Evolutionary conservation across 192 early-diverging fungal species (phyloP).

Genomic region (Coemansia sp.): DNA sequence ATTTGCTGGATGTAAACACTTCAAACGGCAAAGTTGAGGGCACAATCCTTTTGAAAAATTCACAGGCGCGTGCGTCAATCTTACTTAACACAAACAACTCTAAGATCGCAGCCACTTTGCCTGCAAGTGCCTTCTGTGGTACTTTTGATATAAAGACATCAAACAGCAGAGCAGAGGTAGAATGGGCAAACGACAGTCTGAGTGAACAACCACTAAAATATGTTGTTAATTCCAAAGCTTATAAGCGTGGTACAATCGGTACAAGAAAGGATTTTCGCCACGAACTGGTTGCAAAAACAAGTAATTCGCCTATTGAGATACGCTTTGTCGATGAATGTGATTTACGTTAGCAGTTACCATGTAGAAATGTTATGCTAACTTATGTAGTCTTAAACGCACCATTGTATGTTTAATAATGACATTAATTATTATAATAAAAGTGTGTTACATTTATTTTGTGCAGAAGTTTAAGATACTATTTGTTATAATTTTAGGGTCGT

Average conservation of each 20-base stretch:
- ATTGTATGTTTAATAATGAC: background rate
- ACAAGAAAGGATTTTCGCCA: conserved; percentile 7
- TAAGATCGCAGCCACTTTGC: conserved; percentile 17
- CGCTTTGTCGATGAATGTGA: conserved; percentile 6
- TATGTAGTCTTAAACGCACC: background rate
- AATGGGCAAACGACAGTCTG: background rate
- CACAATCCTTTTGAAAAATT: conserved; percentile 9
- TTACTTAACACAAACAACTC: conserved; percentile 13
- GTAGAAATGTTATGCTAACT: background rate
- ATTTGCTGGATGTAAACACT: conserved; percentile 17
- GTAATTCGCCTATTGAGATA: conserved; percentile 21
- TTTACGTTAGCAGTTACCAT: background rate
- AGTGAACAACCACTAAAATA: conserved; percentile 5
- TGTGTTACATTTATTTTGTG: too few relatives aligned
- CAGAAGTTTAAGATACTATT: too few relatives aligned
- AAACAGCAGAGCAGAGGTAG: conserved; percentile 11
- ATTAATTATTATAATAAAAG: background rate
- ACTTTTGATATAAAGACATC: conserved; percentile 20
- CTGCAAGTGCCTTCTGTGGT: conserved; percentile 19
- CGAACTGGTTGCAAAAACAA: conserved; percentile 21
- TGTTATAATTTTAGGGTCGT: too few relatives aligned
- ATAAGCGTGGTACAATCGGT: conserved; percentile 21
- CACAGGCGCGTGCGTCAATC: conserved; percentile 1
- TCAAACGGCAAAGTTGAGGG: conserved; percentile 22
- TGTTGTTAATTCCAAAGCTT: conserved; percentile 15